Percentiles rank a stretch among this genome's conserved stretches.
phyloP scores from a whole-genome alignment of 768 basidiomycete genomes.

The Hygrophorus russula region DNA sequence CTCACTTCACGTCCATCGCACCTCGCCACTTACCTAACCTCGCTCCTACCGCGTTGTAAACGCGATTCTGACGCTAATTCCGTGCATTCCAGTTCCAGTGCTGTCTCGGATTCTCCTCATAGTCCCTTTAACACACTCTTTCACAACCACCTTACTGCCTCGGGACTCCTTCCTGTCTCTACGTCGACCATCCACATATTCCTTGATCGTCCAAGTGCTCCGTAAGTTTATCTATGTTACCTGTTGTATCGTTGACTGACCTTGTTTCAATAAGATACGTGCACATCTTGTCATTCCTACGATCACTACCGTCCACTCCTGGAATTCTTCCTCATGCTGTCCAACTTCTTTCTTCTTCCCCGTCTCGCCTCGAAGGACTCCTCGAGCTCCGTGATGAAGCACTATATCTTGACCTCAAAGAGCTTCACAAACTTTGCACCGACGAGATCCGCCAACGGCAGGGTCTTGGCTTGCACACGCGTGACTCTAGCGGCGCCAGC shows the following conservation, averaged over 20 bases:
- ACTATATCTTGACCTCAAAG: slow-evolving; percentile 56
- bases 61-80: slow-evolving; percentile 40
- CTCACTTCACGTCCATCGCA: slow-evolving; percentile 59
- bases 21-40: slow-evolving; percentile 45
- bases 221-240: slow-evolving; percentile 38
- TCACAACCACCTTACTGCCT: slow-evolving; percentile 50
- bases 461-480: slow-evolving; percentile 26
- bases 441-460: slow-evolving; percentile 53
- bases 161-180: slow-evolving; percentile 37
- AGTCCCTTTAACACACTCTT: slow-evolving; percentile 19
- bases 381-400: slow-evolving; percentile 77
- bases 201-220: slow-evolving; percentile 67
- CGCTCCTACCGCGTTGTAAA: slow-evolving; percentile 26
- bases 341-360: slow-evolving; percentile 33
- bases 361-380: slow-evolving; percentile 48
- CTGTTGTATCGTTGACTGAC: slow-evolving; percentile 1
- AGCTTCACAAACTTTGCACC: slow-evolving; percentile 52
- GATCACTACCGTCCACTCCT: slow-evolving; percentile 35
- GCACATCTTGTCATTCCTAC: slow-evolving; percentile 63
- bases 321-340: slow-evolving; percentile 51
- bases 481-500: slow-evolving; percentile 19
- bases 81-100: slow-evolving; percentile 41
- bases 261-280: slow-evolving; percentile 37
- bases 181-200: slow-evolving; percentile 55
- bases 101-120: slow-evolving; percentile 30